phyloP scores from a whole-genome alignment of 176 grass and related monocot species.

The Avena atlantica region DNA sequence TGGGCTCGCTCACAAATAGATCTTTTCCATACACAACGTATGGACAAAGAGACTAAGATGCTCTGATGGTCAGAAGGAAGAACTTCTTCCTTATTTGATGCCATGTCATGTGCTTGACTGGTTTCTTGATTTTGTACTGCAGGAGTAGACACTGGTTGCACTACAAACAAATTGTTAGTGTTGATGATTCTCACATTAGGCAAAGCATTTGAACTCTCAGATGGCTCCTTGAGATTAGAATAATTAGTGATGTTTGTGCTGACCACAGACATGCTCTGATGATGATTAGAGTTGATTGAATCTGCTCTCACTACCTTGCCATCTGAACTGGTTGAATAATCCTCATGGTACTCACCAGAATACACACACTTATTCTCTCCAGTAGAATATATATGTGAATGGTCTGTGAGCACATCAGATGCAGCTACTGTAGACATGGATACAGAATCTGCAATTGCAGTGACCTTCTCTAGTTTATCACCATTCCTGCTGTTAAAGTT shows the following conservation, averaged over 20 bases:
- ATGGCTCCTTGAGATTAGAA: slow-evolving; percentile 51
- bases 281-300: slow-evolving; percentile 51
- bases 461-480: slow-evolving; percentile 41
- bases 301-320: slow-evolving; percentile 25
- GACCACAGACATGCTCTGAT: slow-evolving; percentile 1
- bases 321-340: slow-evolving; percentile 44
- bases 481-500: slow-evolving; percentile 39
- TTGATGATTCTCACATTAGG: slow-evolving; percentile 36
- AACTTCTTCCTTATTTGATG: slow-evolving; percentile 76
- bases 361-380: slow-evolving; percentile 53
- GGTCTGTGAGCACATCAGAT: slow-evolving; percentile 31
- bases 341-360: slow-evolving; percentile 61
- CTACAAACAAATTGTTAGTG: slow-evolving; percentile 34
- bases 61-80: slow-evolving; percentile 84
- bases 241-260: slow-evolving; percentile 44
- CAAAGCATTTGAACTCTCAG: slow-evolving; percentile 44
- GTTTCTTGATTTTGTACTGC: slow-evolving; percentile 52
- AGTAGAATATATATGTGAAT: slow-evolving; percentile 40
- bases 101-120: slow-evolving; percentile 51
- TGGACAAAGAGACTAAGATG: slow-evolving; percentile 92
- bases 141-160: slow-evolving; percentile 50
- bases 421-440: slow-evolving; percentile 46
- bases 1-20: slow-evolving; percentile 92
- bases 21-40: slow-evolving; percentile 91
- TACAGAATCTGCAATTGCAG: slow-evolving; percentile 26